Evolutionary conservation across 306 rosid species (phyloP).

Genomic region (Rosa persica): DNA sequence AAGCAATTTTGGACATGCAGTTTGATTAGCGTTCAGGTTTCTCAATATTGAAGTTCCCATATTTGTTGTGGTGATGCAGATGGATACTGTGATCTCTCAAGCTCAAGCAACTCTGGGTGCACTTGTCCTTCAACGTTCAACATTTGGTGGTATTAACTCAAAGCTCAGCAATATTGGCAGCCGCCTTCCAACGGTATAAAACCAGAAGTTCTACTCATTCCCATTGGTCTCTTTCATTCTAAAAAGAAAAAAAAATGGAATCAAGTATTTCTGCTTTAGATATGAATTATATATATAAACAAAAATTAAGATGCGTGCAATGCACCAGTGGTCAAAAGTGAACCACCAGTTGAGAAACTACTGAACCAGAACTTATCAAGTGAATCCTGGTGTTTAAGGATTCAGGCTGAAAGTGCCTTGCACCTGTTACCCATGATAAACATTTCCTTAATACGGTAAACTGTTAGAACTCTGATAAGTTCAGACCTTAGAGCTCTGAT

Average conservation of each 20-base stretch:
- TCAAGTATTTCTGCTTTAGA: not conserved
- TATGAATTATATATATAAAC: not conserved
- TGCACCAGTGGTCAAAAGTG: not conserved
- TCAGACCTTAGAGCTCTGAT: not conserved
- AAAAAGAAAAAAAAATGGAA: not conserved
- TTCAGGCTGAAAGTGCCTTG: not conserved
- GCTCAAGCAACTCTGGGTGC: slow-evolving; percentile 94
- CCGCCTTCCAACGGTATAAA: slow-evolving; percentile 88
- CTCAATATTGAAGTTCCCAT: not conserved
- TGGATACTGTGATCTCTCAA: slow-evolving; percentile 89
- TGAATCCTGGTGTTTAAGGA: not conserved
- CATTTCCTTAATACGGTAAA: not conserved
- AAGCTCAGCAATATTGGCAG: slow-evolving; percentile 92
- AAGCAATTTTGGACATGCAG: not conserved
- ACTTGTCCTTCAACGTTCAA: slow-evolving; percentile 88
- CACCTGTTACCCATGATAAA: not conserved
- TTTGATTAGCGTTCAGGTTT: not conserved
- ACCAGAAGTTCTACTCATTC: slow-evolving; percentile 5
- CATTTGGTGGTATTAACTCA: slow-evolving; percentile 89
- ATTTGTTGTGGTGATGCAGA: slow-evolving; percentile 37
- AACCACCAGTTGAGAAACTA: not conserved
- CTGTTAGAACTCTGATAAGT: not conserved
- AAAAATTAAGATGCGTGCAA: not conserved
- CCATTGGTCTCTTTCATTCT: not conserved
- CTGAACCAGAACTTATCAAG: not conserved